Percentiles rank a stretch among this genome's conserved stretches.
Evolutionary conservation across 495 filamentous ascomycete genomes (phyloP).

Genomic region (Neurospora sp.): DNA sequence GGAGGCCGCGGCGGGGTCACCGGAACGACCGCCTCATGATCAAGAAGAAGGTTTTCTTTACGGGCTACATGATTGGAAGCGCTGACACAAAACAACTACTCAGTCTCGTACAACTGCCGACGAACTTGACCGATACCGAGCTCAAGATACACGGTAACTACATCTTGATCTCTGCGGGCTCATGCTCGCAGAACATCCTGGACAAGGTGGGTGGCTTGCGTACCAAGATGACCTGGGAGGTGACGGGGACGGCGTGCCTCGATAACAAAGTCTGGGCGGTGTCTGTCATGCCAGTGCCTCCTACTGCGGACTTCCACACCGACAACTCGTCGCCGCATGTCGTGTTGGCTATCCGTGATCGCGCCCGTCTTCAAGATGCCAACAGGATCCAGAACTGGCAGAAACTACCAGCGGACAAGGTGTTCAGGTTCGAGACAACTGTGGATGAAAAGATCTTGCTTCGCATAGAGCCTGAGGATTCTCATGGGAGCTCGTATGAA

Average conservation of each 20-base stretch:
- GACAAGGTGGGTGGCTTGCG: slow-evolving; percentile 80
- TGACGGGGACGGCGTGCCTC: slow-evolving; percentile 60
- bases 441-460: slow-evolving; percentile 82
- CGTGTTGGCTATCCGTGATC: slow-evolving; percentile 61
- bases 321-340: slow-evolving; percentile 65
- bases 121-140: slow-evolving; percentile 47
- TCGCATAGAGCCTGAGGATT: slow-evolving; percentile 62
- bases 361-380: slow-evolving; percentile 68
- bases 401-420: slow-evolving; percentile 54
- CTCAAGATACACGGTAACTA: slow-evolving; percentile 80
- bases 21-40: slow-evolving; percentile 49
- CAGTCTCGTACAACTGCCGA: slow-evolving; percentile 51
- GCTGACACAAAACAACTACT: slow-evolving; percentile 60
- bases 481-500: slow-evolving; percentile 47
- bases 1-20: slow-evolving; percentile 14
- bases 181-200: slow-evolving; percentile 55
- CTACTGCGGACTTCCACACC: slow-evolving; percentile 54
- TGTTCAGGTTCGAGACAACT: slow-evolving; percentile 61
- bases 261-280: slow-evolving; percentile 85
- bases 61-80: slow-evolving; percentile 76
- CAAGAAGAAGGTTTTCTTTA: slow-evolving; percentile 82
- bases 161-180: slow-evolving; percentile 76
- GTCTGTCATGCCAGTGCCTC: slow-evolving; percentile 59
- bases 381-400: slow-evolving; percentile 79
- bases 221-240: slow-evolving; percentile 69